Percentiles rank a stretch among this genome's conserved stretches.
Conservation (phyloP, 176 grass and related monocot genomes). For the Carex cristatella region DNA sequence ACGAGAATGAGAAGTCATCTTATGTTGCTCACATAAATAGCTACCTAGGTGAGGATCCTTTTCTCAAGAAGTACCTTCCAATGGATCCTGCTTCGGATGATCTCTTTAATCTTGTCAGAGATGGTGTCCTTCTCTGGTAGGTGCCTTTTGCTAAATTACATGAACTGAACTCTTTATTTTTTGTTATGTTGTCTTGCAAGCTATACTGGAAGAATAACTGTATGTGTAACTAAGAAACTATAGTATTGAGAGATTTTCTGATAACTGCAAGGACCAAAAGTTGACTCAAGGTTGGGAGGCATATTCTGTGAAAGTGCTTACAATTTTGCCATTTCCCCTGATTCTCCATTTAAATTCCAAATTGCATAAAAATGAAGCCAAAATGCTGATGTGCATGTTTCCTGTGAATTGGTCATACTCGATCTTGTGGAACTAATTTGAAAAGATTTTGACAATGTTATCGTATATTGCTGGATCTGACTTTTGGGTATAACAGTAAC, state of each 20-base stretch:
- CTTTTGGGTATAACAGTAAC: neutral
- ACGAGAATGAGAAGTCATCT: constrained; percentile 84
- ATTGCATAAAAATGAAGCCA: neutral
- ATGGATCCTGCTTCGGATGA: constrained; percentile 68
- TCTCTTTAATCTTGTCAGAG: constrained; percentile 72
- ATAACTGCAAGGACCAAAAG: neutral
- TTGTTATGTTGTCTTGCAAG: neutral
- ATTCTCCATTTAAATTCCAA: neutral
- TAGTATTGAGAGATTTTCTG: neutral
- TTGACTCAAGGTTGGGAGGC: neutral
- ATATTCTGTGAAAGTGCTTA: neutral
- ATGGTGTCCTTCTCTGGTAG: constrained; percentile 95
- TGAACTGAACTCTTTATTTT: constrained; percentile 18
- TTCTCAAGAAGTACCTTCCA: constrained; percentile 87
- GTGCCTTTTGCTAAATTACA: constrained; percentile 18
- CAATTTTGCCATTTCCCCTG: neutral
- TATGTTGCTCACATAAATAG: constrained; percentile 95
- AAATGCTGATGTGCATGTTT: neutral
- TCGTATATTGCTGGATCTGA: neutral
- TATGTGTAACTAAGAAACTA: neutral
- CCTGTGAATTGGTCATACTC: neutral
- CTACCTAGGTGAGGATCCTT: constrained; percentile 76
- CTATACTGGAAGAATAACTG: neutral
- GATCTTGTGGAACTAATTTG: neutral
- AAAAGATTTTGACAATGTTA: neutral